A percentile compares a stretch with the other conserved stretches of the same genome.
Evolutionary conservation across 208 protist genomes (phyloP).

Genomic region (Trypanosoma avium): DNA sequence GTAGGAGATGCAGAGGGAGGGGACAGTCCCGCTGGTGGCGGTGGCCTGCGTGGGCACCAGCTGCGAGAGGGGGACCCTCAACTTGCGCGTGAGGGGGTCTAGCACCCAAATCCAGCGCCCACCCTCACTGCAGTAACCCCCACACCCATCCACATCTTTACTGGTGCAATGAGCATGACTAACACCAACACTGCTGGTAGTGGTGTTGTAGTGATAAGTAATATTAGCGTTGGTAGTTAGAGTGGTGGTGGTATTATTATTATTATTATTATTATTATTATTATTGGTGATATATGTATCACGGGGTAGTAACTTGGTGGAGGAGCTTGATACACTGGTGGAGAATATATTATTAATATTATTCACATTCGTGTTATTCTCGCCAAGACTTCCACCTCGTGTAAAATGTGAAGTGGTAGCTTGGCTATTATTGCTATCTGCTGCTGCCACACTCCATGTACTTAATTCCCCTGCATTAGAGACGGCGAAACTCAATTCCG

Average conservation of each 20-base stretch:
- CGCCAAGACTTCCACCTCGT: too few relatives aligned
- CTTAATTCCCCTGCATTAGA: background rate
- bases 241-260: too few relatives aligned
- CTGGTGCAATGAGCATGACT: background rate
- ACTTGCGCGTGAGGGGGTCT: constrained; percentile 84
- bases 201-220: too few relatives aligned
- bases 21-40: constrained; percentile 74
- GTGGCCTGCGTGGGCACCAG: constrained; percentile 83
- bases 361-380: too few relatives aligned
- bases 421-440: background rate
- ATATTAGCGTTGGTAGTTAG: too few relatives aligned
- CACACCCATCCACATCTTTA: background rate
- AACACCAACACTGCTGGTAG: background rate
- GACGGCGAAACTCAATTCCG: background rate
- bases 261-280: too few relatives aligned
- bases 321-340: too few relatives aligned
- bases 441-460: constrained; percentile 4
- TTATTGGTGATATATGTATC: too few relatives aligned
- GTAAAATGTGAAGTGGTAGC: too few relatives aligned
- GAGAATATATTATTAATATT: too few relatives aligned
- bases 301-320: too few relatives aligned
- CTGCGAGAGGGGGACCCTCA: constrained; percentile 74
- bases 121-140: background rate
- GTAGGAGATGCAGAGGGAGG: constrained; percentile 84
- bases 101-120: constrained; percentile 84